Conservation (phyloP, 768 basidiomycete genomes). For the Mycena belliarum region DNA sequence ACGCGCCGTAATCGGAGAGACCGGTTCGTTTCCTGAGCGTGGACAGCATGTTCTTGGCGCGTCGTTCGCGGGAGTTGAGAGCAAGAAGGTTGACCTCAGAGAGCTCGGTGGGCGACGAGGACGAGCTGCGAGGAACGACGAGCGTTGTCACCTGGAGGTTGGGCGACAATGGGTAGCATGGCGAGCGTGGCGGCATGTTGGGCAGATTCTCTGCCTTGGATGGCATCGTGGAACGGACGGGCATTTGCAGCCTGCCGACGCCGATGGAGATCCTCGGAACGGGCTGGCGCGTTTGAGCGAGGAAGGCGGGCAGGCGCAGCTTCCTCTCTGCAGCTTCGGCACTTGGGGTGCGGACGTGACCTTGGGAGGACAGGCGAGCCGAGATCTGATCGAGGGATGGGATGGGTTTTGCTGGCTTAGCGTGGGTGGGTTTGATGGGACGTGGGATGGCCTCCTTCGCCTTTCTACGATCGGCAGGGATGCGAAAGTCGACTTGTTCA, state of each 20-base stretch:
- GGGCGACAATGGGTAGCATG: conserved; percentile 39
- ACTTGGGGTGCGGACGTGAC: conserved; percentile 31
- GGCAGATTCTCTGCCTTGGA: conserved; percentile 27
- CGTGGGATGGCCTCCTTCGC: conserved; percentile 21
- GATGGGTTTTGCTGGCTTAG: conserved; percentile 31
- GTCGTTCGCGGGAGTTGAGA: conserved; percentile 56
- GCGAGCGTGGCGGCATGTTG: conserved; percentile 35
- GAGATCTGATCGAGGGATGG: conserved; percentile 81
- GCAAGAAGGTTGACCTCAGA: conserved; percentile 54
- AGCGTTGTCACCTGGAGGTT: conserved; percentile 50
- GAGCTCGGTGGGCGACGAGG: conserved; percentile 45
- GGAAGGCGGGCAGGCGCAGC: conserved; percentile 22
- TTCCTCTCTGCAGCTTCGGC: conserved; percentile 22
- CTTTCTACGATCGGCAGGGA: conserved; percentile 30
- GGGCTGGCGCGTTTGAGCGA: conserved; percentile 20
- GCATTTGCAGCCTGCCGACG: conserved; percentile 46
- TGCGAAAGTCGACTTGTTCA: conserved; percentile 66
- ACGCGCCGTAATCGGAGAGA: conserved; percentile 34
- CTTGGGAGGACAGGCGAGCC: conserved; percentile 53
- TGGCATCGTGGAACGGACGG: conserved; percentile 35
- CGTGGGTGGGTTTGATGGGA: conserved; percentile 3
- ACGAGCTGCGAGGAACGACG: conserved; percentile 47
- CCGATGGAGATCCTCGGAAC: conserved; percentile 30
- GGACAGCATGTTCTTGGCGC: conserved; percentile 64
- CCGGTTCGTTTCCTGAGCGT: conserved; percentile 60